Evolutionary conservation across 805 yeast species (phyloP).

Genomic region (Cyberlindnera meyerae): DNA sequence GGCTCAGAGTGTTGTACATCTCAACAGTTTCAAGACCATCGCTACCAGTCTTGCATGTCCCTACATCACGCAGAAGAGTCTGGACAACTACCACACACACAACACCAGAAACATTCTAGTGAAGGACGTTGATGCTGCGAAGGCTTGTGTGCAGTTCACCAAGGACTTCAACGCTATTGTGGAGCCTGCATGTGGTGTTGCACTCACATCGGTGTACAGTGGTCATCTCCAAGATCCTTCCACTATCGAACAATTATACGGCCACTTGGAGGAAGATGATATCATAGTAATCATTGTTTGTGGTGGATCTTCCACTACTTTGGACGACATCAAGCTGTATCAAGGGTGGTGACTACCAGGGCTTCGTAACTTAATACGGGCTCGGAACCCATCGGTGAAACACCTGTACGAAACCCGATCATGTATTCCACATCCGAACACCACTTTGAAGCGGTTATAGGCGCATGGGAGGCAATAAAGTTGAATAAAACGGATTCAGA

Average conservation of each 20-base stretch:
- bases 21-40: constrained; percentile 44
- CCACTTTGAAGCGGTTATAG: too few species aligned
- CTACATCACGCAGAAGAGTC: constrained; percentile 45
- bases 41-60: constrained; percentile 66
- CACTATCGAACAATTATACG: constrained; percentile 27
- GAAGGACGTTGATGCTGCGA: constrained; percentile 52
- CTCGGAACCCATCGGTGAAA: too few species aligned
- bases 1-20: constrained; percentile 38
- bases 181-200: constrained; percentile 75
- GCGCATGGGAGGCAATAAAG: too few species aligned
- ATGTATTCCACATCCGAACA: too few species aligned
- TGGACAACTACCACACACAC: constrained; percentile 39
- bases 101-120: constrained; percentile 39
- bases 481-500: too few species aligned
- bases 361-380: too few species aligned
- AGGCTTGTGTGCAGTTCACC: constrained; percentile 46
- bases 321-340: constrained; percentile 28
- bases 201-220: constrained; percentile 49
- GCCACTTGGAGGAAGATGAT: constrained; percentile 32
- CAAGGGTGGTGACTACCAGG: too few species aligned
- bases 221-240: constrained; percentile 22
- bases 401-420: too few species aligned
- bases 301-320: constrained; percentile 44
- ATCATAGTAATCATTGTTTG: constrained; percentile 54
- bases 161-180: constrained; percentile 46